A percentile compares a stretch with the other conserved stretches of the same genome.
These are phyloP conservation scores for Mortierella sp. DNA, from an alignment of 371 early-diverging fungal genomes.

Conservation along the genomic window DNA sequence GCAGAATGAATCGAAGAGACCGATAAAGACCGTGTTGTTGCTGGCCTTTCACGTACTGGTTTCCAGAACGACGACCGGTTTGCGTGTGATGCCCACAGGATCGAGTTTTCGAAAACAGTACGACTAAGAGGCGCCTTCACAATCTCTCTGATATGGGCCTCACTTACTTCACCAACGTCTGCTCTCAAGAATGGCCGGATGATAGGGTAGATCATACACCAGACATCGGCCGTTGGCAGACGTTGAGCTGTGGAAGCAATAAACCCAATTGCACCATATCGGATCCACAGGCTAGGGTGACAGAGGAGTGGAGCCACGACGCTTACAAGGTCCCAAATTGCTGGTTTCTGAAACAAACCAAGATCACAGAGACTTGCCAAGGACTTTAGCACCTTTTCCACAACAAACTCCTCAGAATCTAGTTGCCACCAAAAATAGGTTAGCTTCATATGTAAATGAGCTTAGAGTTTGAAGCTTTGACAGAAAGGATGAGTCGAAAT, in stretches of 20 bases:
- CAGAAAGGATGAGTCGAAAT: neutral
- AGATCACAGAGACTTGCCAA: constrained; percentile 84
- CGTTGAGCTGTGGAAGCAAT: constrained; percentile 73
- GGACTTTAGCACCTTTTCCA: constrained; percentile 86
- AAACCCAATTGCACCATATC: constrained; percentile 83
- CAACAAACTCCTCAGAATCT: constrained; percentile 92
- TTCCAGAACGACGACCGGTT: constrained; percentile 69
- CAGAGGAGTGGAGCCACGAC: constrained; percentile 79
- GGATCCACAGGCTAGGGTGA: constrained; percentile 88
- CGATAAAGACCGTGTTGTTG: constrained; percentile 29
- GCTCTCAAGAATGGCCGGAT: constrained; percentile 75
- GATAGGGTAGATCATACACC: constrained; percentile 83
- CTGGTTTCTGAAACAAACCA: constrained; percentile 85
- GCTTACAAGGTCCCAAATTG: constrained; percentile 77
- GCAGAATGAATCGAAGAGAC: constrained; percentile 31
- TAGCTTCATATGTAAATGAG: no score
- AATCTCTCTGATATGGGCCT: constrained; percentile 66
- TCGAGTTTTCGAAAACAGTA: constrained; percentile 68
- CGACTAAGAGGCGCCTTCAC: constrained; percentile 76
- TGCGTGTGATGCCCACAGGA: constrained; percentile 69
- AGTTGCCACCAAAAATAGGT: neutral
- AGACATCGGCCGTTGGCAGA: constrained; percentile 77
- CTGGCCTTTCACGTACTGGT: constrained; percentile 56
- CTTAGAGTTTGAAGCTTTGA: neutral
- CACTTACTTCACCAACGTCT: constrained; percentile 76